Evolutionary conservation across 306 rosid species (phyloP).

Genomic region (Styphnolobium japonicum): DNA sequence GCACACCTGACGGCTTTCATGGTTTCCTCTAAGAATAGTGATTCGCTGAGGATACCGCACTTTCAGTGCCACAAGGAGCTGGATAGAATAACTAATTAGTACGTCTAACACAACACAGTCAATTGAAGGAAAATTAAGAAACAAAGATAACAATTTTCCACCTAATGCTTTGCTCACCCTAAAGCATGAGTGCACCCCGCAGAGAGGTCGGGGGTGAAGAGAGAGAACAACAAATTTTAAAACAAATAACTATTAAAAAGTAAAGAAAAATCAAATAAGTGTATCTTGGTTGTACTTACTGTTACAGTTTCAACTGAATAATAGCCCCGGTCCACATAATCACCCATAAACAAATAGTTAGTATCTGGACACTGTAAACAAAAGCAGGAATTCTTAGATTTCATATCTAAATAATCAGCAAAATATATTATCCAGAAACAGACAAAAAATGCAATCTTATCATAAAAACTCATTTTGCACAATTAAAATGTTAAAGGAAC

Average conservation of each 20-base stretch:
- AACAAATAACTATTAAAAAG: not conserved
- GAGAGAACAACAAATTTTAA: not conserved
- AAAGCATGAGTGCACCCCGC: conserved; percentile 11
- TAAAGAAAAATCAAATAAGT: not conserved
- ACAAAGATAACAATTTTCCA: not conserved
- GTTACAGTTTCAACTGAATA: conserved; percentile 98
- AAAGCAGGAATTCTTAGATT: conserved; percentile 10
- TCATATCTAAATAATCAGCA: conserved; percentile 11
- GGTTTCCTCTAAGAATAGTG: conserved; percentile 98
- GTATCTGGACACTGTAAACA: conserved; percentile 94
- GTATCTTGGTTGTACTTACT: conserved; percentile 47
- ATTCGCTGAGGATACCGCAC: conserved; percentile 93
- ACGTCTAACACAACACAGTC: not conserved
- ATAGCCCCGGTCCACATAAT: conserved; percentile 99
- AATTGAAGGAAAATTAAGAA: conserved; percentile 3
- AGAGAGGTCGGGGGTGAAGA: not conserved
- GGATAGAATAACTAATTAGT: conserved; percentile 42
- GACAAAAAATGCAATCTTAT: not conserved
- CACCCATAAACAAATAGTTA: conserved; percentile 98
- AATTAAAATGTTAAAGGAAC: not conserved
- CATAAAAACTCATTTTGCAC: conserved; percentile 11
- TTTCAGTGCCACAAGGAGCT: conserved; percentile 95
- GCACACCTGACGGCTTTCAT: conserved; percentile 96
- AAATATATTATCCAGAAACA: conserved; percentile 10
- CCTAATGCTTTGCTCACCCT: not conserved